Percentiles rank a stretch among this genome's conserved stretches.
These are phyloP conservation scores for Blastobotrys proliferans DNA, from an alignment of 1,139 yeast species.

Conservation along the genomic window DNA sequence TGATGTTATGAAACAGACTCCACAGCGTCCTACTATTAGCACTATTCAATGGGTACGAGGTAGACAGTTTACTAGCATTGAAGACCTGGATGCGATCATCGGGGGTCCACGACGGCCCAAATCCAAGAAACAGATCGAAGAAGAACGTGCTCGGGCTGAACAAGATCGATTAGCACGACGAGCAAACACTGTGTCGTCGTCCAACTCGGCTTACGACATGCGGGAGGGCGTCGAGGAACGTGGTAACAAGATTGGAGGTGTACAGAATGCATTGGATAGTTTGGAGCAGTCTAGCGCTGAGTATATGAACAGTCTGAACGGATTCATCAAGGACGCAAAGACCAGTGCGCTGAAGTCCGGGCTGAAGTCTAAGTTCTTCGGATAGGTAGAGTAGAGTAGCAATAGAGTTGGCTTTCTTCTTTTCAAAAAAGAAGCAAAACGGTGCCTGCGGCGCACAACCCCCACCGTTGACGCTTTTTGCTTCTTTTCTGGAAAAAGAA, in stretches of 20 bases:
- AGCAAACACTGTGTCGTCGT: slow-evolving; percentile 5
- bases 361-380: slow-evolving; percentile 31
- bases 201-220: slow-evolving; percentile 9
- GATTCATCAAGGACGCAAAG: slow-evolving; percentile 28
- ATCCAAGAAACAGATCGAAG: slow-evolving; percentile 30
- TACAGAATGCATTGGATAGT: slow-evolving; percentile 30
- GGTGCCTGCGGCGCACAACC: too few relatives aligned
- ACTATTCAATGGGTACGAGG: slow-evolving; percentile 89
- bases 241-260: slow-evolving; percentile 23
- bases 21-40: slow-evolving; percentile 76
- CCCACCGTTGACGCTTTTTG: too few relatives aligned
- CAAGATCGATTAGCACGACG: slow-evolving; percentile 21
- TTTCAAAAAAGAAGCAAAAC: too few relatives aligned
- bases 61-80: slow-evolving; percentile 51
- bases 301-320: slow-evolving; percentile 29
- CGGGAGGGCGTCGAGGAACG: slow-evolving; percentile 15
- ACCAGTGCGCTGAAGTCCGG: slow-evolving; percentile 28
- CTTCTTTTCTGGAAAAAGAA: too few relatives aligned
- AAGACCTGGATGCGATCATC: slow-evolving; percentile 47
- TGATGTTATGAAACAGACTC: slow-evolving; percentile 48
- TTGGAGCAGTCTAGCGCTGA: slow-evolving; percentile 34
- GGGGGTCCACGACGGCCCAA: slow-evolving; percentile 41
- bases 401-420: too few relatives aligned
- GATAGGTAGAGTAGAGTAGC: too few relatives aligned
- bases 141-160: slow-evolving; percentile 24